A percentile compares a stretch with the other conserved stretches of the same genome.
These are phyloP conservation scores for Parachaetomium inaequale DNA, from an alignment of 495 filamentous ascomycete species.

Conservation along the genomic window DNA sequence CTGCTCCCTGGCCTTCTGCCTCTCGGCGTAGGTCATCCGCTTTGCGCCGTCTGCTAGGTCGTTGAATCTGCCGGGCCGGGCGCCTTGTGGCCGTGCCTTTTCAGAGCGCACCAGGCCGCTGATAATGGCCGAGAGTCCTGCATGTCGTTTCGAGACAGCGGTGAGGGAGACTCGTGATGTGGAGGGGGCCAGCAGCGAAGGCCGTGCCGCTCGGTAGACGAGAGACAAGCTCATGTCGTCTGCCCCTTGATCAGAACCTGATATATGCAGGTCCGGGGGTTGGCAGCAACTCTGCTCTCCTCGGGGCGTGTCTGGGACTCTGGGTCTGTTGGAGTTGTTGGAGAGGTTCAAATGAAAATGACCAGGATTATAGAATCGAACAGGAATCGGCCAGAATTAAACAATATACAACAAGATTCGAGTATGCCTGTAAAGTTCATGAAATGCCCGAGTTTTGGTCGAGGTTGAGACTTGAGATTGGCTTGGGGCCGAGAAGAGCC, in stretches of 20 bases:
- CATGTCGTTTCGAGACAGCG: constrained; percentile 10
- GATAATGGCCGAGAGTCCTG: constrained; percentile 33
- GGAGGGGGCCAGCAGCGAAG: constrained; percentile 3
- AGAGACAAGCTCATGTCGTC: constrained; percentile 24
- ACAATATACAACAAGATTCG: not conserved
- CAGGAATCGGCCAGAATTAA: not conserved
- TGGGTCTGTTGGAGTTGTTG: not conserved
- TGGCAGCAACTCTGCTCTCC: not conserved
- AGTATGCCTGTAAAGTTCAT: not conserved
- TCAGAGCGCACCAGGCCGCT: constrained; percentile 29
- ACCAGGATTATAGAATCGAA: not conserved
- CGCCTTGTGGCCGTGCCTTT: constrained; percentile 18
- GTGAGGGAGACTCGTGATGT: constrained; percentile 14
- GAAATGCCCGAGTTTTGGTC: not conserved
- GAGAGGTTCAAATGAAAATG: not conserved
- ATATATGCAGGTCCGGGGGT: not conserved
- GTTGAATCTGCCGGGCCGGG: not conserved
- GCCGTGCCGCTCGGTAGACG: constrained; percentile 23
- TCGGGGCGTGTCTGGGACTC: not conserved
- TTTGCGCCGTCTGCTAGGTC: constrained; percentile 10
- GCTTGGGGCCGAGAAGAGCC: not conserved
- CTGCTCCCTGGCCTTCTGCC: constrained; percentile 24
- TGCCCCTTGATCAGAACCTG: not conserved
- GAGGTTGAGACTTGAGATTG: not conserved
- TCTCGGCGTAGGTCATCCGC: constrained; percentile 27